Conservation (phyloP, 202 grass and related monocot species). For the Schoenoplectus triqueter region DNA sequence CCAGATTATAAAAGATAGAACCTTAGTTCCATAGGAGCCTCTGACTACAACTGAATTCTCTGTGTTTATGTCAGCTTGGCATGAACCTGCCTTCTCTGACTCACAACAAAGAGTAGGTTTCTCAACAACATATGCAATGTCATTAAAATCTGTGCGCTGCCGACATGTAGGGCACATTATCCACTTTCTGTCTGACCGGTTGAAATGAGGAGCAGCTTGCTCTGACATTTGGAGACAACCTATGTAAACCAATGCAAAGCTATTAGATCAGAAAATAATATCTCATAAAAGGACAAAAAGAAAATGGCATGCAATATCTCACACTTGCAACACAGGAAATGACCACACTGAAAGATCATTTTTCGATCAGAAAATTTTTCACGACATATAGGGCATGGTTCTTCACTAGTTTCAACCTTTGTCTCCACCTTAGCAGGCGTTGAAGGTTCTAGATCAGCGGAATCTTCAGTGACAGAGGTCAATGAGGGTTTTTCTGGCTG, state of each 20-base stretch:
- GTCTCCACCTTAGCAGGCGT: slow-evolving; percentile 43
- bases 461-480: slow-evolving; percentile 45
- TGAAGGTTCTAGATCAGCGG: slow-evolving; percentile 44
- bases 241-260: slow-evolving; percentile 45
- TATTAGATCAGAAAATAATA: slow-evolving; percentile 32
- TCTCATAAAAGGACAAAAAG: slow-evolving; percentile 37
- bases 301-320: slow-evolving; percentile 46
- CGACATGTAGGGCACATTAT: slow-evolving; percentile 94
- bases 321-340: slow-evolving; percentile 97
- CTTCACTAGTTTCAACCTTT: slow-evolving; percentile 50
- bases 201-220: slow-evolving; percentile 53
- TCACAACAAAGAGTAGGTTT: slow-evolving; percentile 52
- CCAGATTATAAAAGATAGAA: slow-evolving; percentile 41
- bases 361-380: slow-evolving; percentile 79
- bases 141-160: slow-evolving; percentile 80
- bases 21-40: slow-evolving; percentile 98
- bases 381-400: slow-evolving; percentile 84
- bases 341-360: slow-evolving; percentile 95
- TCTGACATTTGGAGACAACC: slow-evolving; percentile 90
- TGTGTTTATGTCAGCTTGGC: slow-evolving; percentile 49
- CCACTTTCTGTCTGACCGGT: slow-evolving; percentile 66
- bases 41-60: slow-evolving; percentile 65
- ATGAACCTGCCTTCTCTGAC: slow-evolving; percentile 38
- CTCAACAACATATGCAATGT: slow-evolving; percentile 86
- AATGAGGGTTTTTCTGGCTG: slow-evolving; percentile 38